phyloP scores from a whole-genome alignment of 257 asterid genomes.

The Phtheirospermum japonicum region DNA sequence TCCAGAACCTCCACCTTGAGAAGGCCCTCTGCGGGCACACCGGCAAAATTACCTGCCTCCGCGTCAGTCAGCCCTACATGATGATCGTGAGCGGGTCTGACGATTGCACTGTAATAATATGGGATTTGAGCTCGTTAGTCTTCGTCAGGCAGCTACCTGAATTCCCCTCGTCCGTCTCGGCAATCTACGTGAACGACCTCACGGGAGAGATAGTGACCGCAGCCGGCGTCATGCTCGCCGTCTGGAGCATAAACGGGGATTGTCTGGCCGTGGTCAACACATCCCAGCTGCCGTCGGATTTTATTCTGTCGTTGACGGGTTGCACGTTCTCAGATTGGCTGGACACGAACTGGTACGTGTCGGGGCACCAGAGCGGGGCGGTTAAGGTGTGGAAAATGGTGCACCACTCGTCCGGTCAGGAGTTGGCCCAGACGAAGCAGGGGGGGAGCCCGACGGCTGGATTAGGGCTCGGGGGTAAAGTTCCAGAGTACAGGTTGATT shows the following conservation, averaged over 20 bases:
- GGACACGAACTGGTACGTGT: constrained; percentile 79
- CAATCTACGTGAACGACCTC: constrained; percentile 80
- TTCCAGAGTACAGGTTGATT: constrained; percentile 78
- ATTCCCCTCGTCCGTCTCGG: constrained; percentile 84
- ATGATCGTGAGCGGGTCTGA: constrained; percentile 96
- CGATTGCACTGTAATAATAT: constrained; percentile 77
- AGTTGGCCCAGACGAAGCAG: constrained; percentile 39
- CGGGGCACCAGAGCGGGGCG: constrained; percentile 99
- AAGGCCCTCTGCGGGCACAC: constrained; percentile 89
- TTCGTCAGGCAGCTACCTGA: constrained; percentile 89
- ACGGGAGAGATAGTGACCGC: constrained; percentile 90
- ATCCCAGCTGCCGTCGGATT: constrained; percentile 96
- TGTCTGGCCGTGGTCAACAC: constrained; percentile 95
- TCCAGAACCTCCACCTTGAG: constrained; percentile 60
- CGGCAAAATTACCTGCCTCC: constrained; percentile 77
- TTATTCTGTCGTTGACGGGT: constrained; percentile 71
- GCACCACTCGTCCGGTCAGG: constrained; percentile 66
- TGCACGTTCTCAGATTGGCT: constrained; percentile 79
- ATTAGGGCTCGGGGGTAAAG: constrained; percentile 49
- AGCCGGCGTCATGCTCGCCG: constrained; percentile 88
- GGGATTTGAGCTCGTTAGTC: constrained; percentile 94
- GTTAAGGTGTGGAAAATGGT: constrained; percentile 95
- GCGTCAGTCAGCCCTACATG: constrained; percentile 96
- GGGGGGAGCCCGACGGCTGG: constrained; percentile 56
- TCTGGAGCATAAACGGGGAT: constrained; percentile 95